Base-by-base conservation (phyloP, 192 early-diverging fungal genomes). In the Chytriomyces hyalinus region DNA sequence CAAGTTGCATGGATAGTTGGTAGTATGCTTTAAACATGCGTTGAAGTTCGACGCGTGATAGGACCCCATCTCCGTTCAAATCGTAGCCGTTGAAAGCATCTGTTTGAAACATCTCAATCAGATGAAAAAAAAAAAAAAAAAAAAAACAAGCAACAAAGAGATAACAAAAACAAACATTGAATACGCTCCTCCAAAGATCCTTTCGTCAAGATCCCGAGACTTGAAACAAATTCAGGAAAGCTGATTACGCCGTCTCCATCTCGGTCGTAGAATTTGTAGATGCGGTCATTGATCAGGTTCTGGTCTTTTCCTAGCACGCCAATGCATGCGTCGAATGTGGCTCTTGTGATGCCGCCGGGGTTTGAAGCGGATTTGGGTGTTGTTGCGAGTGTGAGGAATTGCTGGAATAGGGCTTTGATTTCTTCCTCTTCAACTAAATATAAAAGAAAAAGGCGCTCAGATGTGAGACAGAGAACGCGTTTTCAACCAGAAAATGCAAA, bases 21-120 rank as follows among this genome's bases (percentile, higher is more conserved):
- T 95, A 92, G 70, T 97, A 97, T 9, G 97, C 92, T 79, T 95
- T 96, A 79, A 97, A 93, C 87, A 97, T 95, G 17, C 84, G 81
- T 49, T 91, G 90, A 10, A 98, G 83, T 67, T 98, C 97, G 10
- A 93, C 90, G 24, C 91, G 84, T 13, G 93, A 92, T 60, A 97
- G 92, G 45, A 83, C 86, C 0, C 94, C 94, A 81, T 98, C 95
- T 48, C 88, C 91, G 80, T 98, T 92, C 7, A 97, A 72, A 78
- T 98, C 96, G 77, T 97, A 98, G 6, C 95, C 94, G 45, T 93
- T 85, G 81, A 97, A 97, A 11, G 94, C 91, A 59, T 87, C 94
- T 86, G 86, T 72, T 45, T 9, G 46, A 80, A 80, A 62, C 46
- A 51, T 20, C 53, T n/a, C 13, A 20, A 20, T n/a, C 13, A 57